Conservation (phyloP, 2,329 filamentous ascomycete species). For the Pseudogymnoascus sp. region DNA sequence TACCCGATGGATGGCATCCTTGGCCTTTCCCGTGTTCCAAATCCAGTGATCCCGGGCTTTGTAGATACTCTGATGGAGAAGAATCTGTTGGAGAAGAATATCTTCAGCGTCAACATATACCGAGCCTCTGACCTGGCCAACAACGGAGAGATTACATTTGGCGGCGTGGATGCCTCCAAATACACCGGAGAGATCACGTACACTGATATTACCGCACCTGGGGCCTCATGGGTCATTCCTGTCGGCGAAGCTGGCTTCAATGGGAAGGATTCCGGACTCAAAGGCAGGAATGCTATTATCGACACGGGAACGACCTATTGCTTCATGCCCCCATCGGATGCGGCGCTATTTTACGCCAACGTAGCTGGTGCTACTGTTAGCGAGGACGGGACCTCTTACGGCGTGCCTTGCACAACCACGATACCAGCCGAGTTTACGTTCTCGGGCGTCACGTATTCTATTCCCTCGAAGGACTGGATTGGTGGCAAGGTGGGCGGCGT, state of each 20-base stretch:
- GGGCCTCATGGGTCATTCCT: constrained; percentile 65
- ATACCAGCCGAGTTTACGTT: constrained; percentile 59
- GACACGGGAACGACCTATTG: constrained; percentile 81
- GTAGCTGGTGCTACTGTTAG: constrained; percentile 51
- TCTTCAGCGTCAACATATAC: constrained; percentile 66
- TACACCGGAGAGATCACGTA: constrained; percentile 66
- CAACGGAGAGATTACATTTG: constrained; percentile 73
- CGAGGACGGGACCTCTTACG: constrained; percentile 56
- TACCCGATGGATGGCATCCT: constrained; percentile 88
- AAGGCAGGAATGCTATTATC: constrained; percentile 58
- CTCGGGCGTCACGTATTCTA: constrained; percentile 57
- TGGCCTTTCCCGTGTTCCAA: constrained; percentile 58
- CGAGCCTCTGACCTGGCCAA: constrained; percentile 59
- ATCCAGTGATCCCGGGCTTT: constrained; percentile 56
- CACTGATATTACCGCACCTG: constrained; percentile 44
- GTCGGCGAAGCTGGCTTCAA: constrained; percentile 60
- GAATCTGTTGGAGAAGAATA: constrained; percentile 54
- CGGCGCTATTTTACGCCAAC: constrained; percentile 58
- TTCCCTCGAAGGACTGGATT: constrained; percentile 68
- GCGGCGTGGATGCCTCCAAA: constrained; percentile 58
- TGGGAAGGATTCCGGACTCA: constrained; percentile 43
- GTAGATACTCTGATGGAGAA: constrained; percentile 54
- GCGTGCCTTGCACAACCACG: constrained; percentile 65
- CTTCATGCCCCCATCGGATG: constrained; percentile 62
- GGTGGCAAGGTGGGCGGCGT: constrained; percentile 32